Evolutionary conservation across 2,329 filamentous ascomycete genomes (phyloP).

Genomic region (Exutisphaerella laricina): DNA sequence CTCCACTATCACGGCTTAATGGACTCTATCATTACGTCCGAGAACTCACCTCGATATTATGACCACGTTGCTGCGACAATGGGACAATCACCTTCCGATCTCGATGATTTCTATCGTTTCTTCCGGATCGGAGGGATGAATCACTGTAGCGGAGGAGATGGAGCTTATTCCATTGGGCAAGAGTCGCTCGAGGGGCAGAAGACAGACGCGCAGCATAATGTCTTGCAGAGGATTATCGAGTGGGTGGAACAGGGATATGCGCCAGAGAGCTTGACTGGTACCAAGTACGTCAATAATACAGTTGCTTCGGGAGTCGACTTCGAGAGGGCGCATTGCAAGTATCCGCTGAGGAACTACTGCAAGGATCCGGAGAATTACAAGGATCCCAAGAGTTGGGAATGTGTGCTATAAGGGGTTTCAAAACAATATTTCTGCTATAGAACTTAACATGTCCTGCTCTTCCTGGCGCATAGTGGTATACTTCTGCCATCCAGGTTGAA

Average conservation of each 20-base stretch:
- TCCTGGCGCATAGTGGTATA: too few species aligned
- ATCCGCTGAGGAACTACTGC: conserved; percentile 26
- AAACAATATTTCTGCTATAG: too few species aligned
- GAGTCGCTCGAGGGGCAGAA: conserved; percentile 10
- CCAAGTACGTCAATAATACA: conserved; percentile 39
- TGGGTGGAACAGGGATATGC: conserved; percentile 33
- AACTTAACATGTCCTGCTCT: too few species aligned
- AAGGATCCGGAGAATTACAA: conserved; percentile 25
- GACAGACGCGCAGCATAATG: conserved; percentile 36
- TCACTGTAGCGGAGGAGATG: conserved; percentile 46
- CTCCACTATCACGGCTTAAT: conserved; percentile 42
- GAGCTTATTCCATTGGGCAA: conserved; percentile 39
- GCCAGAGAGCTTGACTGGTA: conserved; percentile 33
- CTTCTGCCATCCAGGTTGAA: too few species aligned
- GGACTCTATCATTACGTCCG: conserved; percentile 36
- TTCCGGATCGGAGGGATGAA: conserved; percentile 48
- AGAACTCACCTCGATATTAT: conserved; percentile 45
- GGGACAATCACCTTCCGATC: conserved; percentile 41
- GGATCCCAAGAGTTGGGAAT: conserved; percentile 25
- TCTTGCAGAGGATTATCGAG: conserved; percentile 42
- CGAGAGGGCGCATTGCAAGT: conserved; percentile 43
- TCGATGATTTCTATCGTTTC: conserved; percentile 51
- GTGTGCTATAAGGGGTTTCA: conserved; percentile 18
- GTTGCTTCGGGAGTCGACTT: conserved; percentile 37
- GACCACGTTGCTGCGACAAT: conserved; percentile 40